Conservation (phyloP, 2,329 filamentous ascomycete species). For the Arthrobotrys pseudoclavata region DNA sequence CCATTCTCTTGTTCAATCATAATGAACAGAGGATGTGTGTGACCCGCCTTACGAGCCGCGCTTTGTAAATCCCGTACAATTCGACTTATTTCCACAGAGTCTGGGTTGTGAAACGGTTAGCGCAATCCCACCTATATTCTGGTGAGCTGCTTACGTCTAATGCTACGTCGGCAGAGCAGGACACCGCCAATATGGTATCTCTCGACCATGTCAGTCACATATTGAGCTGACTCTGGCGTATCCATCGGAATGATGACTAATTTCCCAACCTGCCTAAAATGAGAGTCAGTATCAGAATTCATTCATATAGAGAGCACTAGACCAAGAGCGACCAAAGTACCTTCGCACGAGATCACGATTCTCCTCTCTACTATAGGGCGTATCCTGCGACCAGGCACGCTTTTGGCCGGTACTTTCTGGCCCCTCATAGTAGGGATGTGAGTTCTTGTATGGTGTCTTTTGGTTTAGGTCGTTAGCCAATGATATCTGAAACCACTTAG, state of each 20-base stretch:
- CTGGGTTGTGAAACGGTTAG: conserved; percentile 69
- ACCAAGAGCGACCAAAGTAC: conserved; percentile 11
- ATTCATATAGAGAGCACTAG: background rate
- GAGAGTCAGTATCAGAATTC: background rate
- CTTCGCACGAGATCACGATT: conserved; percentile 55
- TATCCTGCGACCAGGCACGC: conserved; percentile 58
- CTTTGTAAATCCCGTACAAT: conserved; percentile 92
- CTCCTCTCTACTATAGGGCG: conserved; percentile 55
- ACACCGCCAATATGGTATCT: conserved; percentile 90
- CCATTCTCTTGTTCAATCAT: conserved; percentile 98
- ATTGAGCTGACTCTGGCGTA: conserved; percentile 46
- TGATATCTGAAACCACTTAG: background rate
- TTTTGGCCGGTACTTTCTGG: conserved; percentile 55
- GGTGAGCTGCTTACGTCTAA: conserved; percentile 74
- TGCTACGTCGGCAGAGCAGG: conserved; percentile 84
- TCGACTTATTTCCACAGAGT: conserved; percentile 87
- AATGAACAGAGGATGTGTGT: conserved; percentile 88
- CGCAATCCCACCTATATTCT: background rate
- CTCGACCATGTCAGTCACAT: conserved; percentile 73
- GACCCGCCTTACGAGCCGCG: conserved; percentile 89
- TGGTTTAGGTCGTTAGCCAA: conserved; percentile 20
- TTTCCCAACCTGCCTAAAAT: conserved; percentile 76
- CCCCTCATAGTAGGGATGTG: conserved; percentile 47
- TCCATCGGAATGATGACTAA: conserved; percentile 76
- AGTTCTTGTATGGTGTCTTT: conserved; percentile 50